A percentile compares a stretch with the other conserved stretches of the same genome.
Evolutionary conservation across 2,329 filamentous ascomycete species (phyloP).

Genomic region (Diaporthe aspalathi): DNA sequence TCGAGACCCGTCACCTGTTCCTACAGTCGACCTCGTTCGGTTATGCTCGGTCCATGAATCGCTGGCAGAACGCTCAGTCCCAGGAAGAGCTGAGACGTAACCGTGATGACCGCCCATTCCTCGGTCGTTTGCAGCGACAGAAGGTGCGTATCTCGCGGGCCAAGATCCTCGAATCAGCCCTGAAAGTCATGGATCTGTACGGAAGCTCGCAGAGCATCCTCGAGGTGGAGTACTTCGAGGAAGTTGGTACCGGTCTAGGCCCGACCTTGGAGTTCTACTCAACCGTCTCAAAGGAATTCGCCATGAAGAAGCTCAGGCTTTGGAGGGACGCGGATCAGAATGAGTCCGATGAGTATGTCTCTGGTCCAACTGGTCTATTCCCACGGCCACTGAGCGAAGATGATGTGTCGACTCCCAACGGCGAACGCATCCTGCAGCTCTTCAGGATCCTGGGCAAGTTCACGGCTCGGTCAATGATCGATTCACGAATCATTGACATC

Average conservation of each 20-base stretch:
- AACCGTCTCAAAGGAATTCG: conserved; percentile 95
- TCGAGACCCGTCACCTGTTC: conserved; percentile 96
- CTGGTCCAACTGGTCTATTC: conserved; percentile 86
- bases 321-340: conserved; percentile 91
- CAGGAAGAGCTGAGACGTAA: conserved; percentile 84
- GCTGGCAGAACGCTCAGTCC: conserved; percentile 93
- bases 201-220: conserved; percentile 95
- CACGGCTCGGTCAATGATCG: conserved; percentile 96
- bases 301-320: conserved; percentile 94
- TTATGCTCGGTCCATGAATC: conserved; percentile 95
- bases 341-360: conserved; percentile 82
- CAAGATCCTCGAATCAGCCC: conserved; percentile 94
- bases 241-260: conserved; percentile 94
- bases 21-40: conserved; percentile 98
- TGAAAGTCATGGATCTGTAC: conserved; percentile 99
- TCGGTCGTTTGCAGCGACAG: conserved; percentile 91
- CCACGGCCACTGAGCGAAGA: conserved; percentile 89
- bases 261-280: conserved; percentile 98
- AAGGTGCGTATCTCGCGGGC: conserved; percentile 96
- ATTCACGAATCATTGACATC: conserved; percentile 96
- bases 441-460: conserved; percentile 98
- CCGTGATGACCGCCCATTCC: conserved; percentile 89
- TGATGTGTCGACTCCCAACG: conserved; percentile 78
- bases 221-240: conserved; percentile 98
- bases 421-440: conserved; percentile 87